Base-by-base conservation (phyloP, 805 yeast genomes). In the Teunomyces barrocoloradensis region DNA sequence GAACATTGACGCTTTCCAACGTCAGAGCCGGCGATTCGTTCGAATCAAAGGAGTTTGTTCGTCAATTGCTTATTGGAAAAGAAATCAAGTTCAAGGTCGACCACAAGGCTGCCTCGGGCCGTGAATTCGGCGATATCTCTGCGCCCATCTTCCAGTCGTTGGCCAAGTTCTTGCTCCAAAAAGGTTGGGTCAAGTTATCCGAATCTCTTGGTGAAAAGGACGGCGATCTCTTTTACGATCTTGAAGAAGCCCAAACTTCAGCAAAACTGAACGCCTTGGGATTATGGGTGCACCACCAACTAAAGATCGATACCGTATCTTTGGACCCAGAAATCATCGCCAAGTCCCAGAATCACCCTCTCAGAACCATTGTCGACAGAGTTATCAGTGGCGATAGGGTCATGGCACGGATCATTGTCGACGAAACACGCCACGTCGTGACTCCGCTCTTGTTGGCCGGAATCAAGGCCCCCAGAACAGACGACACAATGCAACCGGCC, bases 341-440 rank as follows among this genome's bases (percentile, higher is more conserved):
- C 13, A 63, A 63, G 47, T 73, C 81, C 6, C 60, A 59, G 45
- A 54, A 57, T 12, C 46, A 64, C n/a, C 80, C 82, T 21, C 64
- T 79, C 42, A 65, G 74, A 13, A 75, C 87, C 28, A 77, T 89
- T 47, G 84, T 89, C 21, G 96, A 89, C 65, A 82, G 78, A 57
- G 94, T 85, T 28, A 74, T 87, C 49, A 71, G 84, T 52, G 96
- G 96, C 42, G 96, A 89, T 66, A 71, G 96, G 42, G 64, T 88
- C n/a, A 69, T 84, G 33, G 78, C 80, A 10, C 78, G 95, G 35
- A 62, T 82, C 10, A 53, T 82, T 46, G 66, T 80, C 27, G 71
- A 69, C 48, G 66, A 72, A 42, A 65, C 66, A n/a, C 64, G 65
- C 35, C 94, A 87, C 50, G 78, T 75, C 36, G 75, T 79, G 25